phyloP scores from a whole-genome alignment of 2,329 filamentous ascomycete species.

The Fusarium siculi region DNA sequence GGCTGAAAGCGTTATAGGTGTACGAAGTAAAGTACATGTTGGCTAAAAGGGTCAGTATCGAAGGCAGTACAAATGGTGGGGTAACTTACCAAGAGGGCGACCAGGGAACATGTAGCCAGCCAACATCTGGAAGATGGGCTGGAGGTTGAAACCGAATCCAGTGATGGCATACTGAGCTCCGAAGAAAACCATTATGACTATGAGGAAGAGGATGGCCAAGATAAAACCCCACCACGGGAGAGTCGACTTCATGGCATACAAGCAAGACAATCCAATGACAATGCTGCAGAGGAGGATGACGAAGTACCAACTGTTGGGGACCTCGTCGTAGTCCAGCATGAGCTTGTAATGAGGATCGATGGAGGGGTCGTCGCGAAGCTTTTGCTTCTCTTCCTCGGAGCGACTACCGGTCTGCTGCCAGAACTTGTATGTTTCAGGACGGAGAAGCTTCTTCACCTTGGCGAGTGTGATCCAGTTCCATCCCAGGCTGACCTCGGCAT shows the following conservation, averaged over 20 bases:
- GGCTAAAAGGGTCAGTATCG: background rate
- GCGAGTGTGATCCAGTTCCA: conserved; percentile 22
- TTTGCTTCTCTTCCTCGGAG: conserved; percentile 22
- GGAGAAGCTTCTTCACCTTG: background rate
- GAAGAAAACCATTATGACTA: conserved; percentile 53
- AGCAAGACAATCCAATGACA: background rate
- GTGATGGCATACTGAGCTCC: conserved; percentile 44
- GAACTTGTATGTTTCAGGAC: conserved; percentile 10
- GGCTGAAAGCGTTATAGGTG: conserved; percentile 15
- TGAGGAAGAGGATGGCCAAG: conserved; percentile 49
- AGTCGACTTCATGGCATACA: conserved; percentile 44
- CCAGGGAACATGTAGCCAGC: conserved; percentile 28
- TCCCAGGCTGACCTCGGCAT: conserved; percentile 33
- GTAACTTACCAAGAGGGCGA: conserved; percentile 14
- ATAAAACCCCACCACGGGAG: conserved; percentile 55
- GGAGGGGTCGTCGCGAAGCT: conserved; percentile 10
- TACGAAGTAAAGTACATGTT: conserved; percentile 35
- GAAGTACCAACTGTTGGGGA: conserved; percentile 25
- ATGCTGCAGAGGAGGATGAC: background rate
- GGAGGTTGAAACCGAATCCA: conserved; percentile 14
- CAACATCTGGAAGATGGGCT: conserved; percentile 31
- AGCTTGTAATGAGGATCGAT: conserved; percentile 34
- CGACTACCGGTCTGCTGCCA: conserved; percentile 4
- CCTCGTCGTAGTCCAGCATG: conserved; percentile 28
- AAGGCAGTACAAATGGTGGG: rapidly evolving